Evolutionary conservation across 208 protist genomes (phyloP).

Genomic region (Trypanosoma platydactyli): DNA sequence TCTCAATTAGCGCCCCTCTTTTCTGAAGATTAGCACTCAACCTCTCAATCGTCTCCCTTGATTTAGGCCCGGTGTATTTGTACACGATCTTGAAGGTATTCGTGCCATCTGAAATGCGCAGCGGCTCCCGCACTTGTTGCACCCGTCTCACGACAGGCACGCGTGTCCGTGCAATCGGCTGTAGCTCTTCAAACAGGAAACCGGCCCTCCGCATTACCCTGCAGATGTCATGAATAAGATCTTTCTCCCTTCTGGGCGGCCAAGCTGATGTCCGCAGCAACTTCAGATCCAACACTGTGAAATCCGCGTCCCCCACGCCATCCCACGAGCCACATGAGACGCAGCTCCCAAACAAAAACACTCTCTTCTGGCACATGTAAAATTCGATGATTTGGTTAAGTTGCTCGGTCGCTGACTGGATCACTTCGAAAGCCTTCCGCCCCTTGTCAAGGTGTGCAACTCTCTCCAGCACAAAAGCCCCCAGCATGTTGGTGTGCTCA

Average conservation of each 20-base stretch:
- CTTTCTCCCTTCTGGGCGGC: slow-evolving; percentile 25
- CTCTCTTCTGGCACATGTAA: slow-evolving; percentile 16
- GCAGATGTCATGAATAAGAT: slow-evolving; percentile 25
- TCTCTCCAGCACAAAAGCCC: slow-evolving; percentile 36
- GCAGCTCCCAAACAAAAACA: slow-evolving; percentile 80
- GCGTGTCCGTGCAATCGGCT: slow-evolving; percentile 47
- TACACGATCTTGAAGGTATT: slow-evolving; percentile 3
- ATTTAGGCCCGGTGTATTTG: background rate
- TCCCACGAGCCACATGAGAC: slow-evolving; percentile 80
- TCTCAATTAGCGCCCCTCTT: background rate
- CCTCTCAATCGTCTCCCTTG: background rate
- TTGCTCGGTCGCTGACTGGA: slow-evolving; percentile 48
- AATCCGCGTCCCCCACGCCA: slow-evolving; percentile 74
- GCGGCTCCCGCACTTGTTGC: slow-evolving; percentile 10
- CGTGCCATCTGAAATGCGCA: background rate
- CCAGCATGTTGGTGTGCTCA: slow-evolving; percentile 21
- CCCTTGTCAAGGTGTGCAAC: slow-evolving; percentile 47
- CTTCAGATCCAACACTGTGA: slow-evolving; percentile 36
- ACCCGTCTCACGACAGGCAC: slow-evolving; percentile 72
- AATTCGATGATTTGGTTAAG: slow-evolving; percentile 22
- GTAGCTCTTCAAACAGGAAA: slow-evolving; percentile 66
- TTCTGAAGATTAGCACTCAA: background rate
- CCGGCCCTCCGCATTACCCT: slow-evolving; percentile 44
- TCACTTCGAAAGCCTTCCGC: slow-evolving; percentile 40
- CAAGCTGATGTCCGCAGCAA: background rate